Evolutionary conservation across 2,329 filamentous ascomycete species (phyloP).

Genomic region (Decorospora gaudefroyi): DNA sequence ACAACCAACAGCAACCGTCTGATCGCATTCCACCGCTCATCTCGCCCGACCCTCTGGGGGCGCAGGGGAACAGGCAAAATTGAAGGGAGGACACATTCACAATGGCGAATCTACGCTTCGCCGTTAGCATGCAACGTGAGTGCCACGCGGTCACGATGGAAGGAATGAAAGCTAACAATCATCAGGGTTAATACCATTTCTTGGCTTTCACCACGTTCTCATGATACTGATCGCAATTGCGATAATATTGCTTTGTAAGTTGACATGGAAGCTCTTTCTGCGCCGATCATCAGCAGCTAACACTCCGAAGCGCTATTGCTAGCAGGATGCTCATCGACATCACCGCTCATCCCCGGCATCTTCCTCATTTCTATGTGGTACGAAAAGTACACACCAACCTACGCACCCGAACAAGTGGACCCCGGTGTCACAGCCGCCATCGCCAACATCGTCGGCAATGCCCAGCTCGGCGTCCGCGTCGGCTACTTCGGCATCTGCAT

Average conservation of each 20-base stretch:
- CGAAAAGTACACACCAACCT: slow-evolving; percentile 78
- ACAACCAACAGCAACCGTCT: slow-evolving; percentile 21
- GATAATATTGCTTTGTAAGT: slow-evolving; percentile 92
- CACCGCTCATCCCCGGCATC: slow-evolving; percentile 90
- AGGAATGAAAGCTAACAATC: slow-evolving; percentile 32
- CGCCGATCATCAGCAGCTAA: slow-evolving; percentile 28
- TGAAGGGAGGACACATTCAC: slow-evolving; percentile 35
- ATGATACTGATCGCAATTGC: slow-evolving; percentile 95
- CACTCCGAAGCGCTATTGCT: slow-evolving; percentile 73
- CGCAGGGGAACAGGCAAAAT: slow-evolving; percentile 43
- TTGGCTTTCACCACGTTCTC: slow-evolving; percentile 81
- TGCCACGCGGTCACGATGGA: slow-evolving; percentile 11
- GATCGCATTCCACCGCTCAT: slow-evolving; percentile 42
- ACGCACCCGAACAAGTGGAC: slow-evolving; percentile 85
- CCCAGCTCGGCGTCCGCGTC: slow-evolving; percentile 84
- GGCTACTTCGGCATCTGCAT: slow-evolving; percentile 99
- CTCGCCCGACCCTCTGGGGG: slow-evolving; percentile 50
- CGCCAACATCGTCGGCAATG: slow-evolving; percentile 83
- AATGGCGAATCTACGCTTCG: slow-evolving; percentile 57
- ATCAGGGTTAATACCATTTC: slow-evolving; percentile 62
- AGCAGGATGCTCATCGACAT: slow-evolving; percentile 95
- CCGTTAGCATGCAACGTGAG: slow-evolving; percentile 57
- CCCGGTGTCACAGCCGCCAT: slow-evolving; percentile 86
- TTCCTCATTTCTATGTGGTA: slow-evolving; percentile 99
- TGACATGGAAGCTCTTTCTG: slow-evolving; percentile 6